Evolutionary conservation across 345 rosid species (phyloP).

Genomic region (Citrus inodora): DNA sequence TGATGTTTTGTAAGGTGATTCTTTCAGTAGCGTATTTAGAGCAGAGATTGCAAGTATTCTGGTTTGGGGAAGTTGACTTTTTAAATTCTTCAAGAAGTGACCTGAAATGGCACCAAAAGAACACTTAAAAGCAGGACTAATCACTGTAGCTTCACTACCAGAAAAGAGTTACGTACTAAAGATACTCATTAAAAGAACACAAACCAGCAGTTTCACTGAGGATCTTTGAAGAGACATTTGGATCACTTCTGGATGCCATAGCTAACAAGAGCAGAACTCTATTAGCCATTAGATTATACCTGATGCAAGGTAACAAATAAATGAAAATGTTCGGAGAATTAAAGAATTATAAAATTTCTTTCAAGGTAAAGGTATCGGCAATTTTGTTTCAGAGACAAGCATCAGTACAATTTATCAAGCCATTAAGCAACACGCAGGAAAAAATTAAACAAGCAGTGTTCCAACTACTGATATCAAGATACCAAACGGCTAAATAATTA

Average conservation of each 20-base stretch:
- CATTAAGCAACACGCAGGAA: not conserved
- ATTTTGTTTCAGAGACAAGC: constrained; percentile 9
- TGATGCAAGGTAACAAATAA: constrained; percentile 24
- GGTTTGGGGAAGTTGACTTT: constrained; percentile 98
- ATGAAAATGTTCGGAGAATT: not conserved
- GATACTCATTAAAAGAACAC: constrained; percentile 25
- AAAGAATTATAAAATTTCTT: not conserved
- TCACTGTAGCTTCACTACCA: not conserved
- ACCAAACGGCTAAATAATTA: constrained; percentile 31
- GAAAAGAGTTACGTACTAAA: not conserved
- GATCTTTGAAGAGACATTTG: constrained; percentile 65
- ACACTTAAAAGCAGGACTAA: not conserved
- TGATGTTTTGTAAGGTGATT: constrained; percentile 79
- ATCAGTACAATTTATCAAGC: not conserved
- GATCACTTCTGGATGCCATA: constrained; percentile 75
- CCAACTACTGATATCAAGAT: constrained; percentile 10
- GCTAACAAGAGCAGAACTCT: constrained; percentile 90
- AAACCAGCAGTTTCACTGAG: constrained; percentile 85
- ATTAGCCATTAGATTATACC: constrained; percentile 99
- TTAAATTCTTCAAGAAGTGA: constrained; percentile 88
- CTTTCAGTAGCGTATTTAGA: constrained; percentile 82
- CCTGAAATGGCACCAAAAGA: constrained; percentile 48
- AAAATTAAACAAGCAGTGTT: constrained; percentile 1
- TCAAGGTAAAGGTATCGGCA: not conserved
- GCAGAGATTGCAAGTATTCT: constrained; percentile 98